Conservation (phyloP, 2,329 filamentous ascomycete genomes). For the Fusarium sp. region DNA sequence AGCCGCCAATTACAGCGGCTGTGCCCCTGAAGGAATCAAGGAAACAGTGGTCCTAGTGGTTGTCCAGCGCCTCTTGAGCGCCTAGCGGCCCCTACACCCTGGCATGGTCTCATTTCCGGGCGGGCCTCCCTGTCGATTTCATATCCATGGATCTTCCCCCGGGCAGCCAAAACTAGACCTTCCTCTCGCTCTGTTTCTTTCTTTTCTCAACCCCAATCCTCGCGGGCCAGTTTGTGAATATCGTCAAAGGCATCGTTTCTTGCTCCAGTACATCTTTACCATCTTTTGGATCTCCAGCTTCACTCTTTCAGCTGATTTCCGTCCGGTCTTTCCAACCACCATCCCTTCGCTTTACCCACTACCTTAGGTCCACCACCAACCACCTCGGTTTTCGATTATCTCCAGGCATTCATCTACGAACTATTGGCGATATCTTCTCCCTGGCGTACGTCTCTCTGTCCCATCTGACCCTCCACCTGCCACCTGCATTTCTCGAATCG, state of each 20-base stretch:
- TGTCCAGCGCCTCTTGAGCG: constrained; percentile 34
- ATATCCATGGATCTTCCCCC: constrained; percentile 31
- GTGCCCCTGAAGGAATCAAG: constrained; percentile 41
- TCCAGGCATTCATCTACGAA: constrained; percentile 42
- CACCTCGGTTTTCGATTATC: constrained; percentile 39
- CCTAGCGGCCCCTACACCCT: constrained; percentile 38
- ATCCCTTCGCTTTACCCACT: constrained; percentile 41
- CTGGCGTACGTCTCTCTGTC: constrained; percentile 45
- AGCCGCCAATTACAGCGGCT: constrained; percentile 43
- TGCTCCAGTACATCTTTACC: constrained; percentile 41
- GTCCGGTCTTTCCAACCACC: constrained; percentile 54
- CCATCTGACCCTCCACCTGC: constrained; percentile 41
- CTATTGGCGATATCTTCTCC: constrained; percentile 50
- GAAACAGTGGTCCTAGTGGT: constrained; percentile 36
- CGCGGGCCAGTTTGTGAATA: constrained; percentile 46
- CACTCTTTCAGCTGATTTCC: constrained; percentile 59
- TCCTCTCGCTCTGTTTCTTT: constrained; percentile 35
- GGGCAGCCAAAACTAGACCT: constrained; percentile 32
- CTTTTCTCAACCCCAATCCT: constrained; percentile 45
- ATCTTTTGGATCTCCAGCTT: constrained; percentile 54
- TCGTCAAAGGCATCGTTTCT: constrained; percentile 43
- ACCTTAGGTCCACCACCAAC: constrained; percentile 37
- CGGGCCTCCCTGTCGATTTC: constrained; percentile 25
- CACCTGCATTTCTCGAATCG: constrained; percentile 31
- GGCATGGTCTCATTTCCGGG: constrained; percentile 45